These are phyloP conservation scores for Aspergillus neoniger DNA, from an alignment of 2,329 filamentous ascomycete species.

Conservation along the genomic window DNA sequence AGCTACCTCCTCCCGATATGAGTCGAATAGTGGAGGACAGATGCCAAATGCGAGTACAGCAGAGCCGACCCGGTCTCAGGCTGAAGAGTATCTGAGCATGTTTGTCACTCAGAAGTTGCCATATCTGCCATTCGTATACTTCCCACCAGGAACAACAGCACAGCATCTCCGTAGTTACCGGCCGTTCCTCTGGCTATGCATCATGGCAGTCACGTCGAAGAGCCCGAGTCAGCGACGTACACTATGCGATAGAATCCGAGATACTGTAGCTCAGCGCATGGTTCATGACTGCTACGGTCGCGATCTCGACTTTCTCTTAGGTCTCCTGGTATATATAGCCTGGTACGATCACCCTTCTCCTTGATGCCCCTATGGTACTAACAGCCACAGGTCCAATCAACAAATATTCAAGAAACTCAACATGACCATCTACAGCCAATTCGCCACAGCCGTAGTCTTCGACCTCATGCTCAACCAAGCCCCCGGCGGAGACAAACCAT, in stretches of 20 bases:
- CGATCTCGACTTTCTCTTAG: slow-evolving; percentile 54
- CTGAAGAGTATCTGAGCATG: slow-evolving; percentile 41
- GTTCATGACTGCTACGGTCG: slow-evolving; percentile 47
- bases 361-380: not conserved
- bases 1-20: not conserved
- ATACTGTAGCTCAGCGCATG: slow-evolving; percentile 50
- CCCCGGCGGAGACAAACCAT: not conserved
- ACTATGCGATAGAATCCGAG: slow-evolving; percentile 46
- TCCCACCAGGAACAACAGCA: slow-evolving; percentile 38
- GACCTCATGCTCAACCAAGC: slow-evolving; percentile 20
- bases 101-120: slow-evolving; percentile 48
- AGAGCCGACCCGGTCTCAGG: slow-evolving; percentile 24
- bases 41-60: not conserved
- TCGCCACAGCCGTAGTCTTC: slow-evolving; percentile 10
- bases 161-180: slow-evolving; percentile 42
- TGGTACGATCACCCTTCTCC: slow-evolving; percentile 37
- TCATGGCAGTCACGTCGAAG: slow-evolving; percentile 51
- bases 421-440: slow-evolving; percentile 18
- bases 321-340: slow-evolving; percentile 49
- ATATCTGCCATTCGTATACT: slow-evolving; percentile 50
- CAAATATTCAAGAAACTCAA: slow-evolving; percentile 14
- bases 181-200: slow-evolving; percentile 56
- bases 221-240: slow-evolving; percentile 44
- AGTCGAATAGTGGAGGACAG: not conserved
- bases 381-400: slow-evolving; percentile 8